Percentiles rank a stretch among this genome's conserved stretches.
Evolutionary conservation across 2,329 filamentous ascomycete genomes (phyloP).

Genomic region (Trichoderma sp.): DNA sequence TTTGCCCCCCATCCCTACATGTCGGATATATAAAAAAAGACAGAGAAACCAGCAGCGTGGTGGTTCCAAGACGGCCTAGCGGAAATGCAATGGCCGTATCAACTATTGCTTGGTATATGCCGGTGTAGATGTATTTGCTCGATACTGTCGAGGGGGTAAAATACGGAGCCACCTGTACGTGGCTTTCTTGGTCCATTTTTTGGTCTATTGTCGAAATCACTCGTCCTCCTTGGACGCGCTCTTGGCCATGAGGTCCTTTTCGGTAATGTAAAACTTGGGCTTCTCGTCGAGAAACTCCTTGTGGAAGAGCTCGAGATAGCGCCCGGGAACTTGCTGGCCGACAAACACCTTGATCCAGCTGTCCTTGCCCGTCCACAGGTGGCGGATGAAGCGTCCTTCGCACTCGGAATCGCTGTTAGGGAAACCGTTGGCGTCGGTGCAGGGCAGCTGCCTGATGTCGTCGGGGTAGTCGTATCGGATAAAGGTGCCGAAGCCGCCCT

Average conservation of each 20-base stretch:
- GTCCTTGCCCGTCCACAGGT: constrained; percentile 49
- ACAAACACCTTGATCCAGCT: constrained; percentile 46
- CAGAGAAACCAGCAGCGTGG: constrained; percentile 9
- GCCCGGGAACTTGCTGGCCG: constrained; percentile 44
- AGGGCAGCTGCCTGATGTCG: constrained; percentile 46
- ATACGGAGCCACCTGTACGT: neutral
- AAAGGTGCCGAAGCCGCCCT: constrained; percentile 49
- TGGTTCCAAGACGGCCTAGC: constrained; percentile 10
- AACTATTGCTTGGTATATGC: constrained; percentile 18
- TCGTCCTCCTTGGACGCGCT: neutral
- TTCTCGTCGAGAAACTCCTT: constrained; percentile 41
- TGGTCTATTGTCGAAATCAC: neutral
- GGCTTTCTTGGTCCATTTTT: neutral
- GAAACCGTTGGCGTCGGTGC: constrained; percentile 49
- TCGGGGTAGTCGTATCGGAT: constrained; percentile 48
- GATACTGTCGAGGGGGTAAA: constrained; percentile 1
- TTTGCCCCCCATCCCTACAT: neutral
- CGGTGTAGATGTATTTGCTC: constrained; percentile 9
- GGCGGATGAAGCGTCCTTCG: constrained; percentile 47
- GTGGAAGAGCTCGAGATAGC: constrained; percentile 43
- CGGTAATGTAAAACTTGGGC: constrained; percentile 42
- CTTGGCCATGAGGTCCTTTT: constrained; percentile 40
- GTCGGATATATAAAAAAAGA: constrained; percentile 16
- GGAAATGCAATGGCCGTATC: constrained; percentile 12
- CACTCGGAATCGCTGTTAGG: constrained; percentile 45